Evolutionary conservation across 345 rosid genomes (phyloP), one percentile per base, ranked within the genome.

Genomic region (Kernera saxatilis): DNA sequence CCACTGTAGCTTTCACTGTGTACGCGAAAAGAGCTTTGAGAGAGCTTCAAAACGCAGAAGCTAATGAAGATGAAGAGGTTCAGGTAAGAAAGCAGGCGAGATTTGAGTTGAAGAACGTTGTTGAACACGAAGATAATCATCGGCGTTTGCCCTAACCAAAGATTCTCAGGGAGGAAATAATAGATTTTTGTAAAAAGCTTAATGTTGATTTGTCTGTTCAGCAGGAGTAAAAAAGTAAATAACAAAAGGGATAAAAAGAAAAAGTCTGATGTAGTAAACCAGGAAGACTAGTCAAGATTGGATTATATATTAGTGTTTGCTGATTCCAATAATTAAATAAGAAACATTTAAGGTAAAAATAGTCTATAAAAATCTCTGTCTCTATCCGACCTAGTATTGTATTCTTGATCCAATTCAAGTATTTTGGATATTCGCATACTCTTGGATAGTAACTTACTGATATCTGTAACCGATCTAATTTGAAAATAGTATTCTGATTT

Each of bases 1-100:
- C 96, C 0, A 84, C 86, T 0, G 71, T 85, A 13, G 96, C 85
- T 54, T 89, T 89, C 76, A 84, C 96, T 0, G 63, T 89, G 5
- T 89, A 89, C 61, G 92, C 92, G 2, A 85, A 70, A 72, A 77
- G 81, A 64, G 85, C 89, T 17, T 65, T 88, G 56, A 75, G 78
- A 1, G 83, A 86, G 44, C 86, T 86, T 7, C 85, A 85, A 70
- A 77, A 43, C 39, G 83, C 70, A 35, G 87, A 82, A 70, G 66
- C 37, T 4, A 49, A 29, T 23, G 86, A 39, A 22, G 77, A 62
- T 46, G 81, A 76, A 19, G 77, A 35, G 21, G 52, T 50, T 39
- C 64, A 78, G 1, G 65, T 54, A 9, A 72, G 57, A n/a, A 69
- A 64, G 3, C 70, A 50, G 14, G 44, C 25, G 39, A 69, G 63